Base-by-base conservation (phyloP, 1,139 yeast genomes). In the Suhomyces wounanorum region DNA sequence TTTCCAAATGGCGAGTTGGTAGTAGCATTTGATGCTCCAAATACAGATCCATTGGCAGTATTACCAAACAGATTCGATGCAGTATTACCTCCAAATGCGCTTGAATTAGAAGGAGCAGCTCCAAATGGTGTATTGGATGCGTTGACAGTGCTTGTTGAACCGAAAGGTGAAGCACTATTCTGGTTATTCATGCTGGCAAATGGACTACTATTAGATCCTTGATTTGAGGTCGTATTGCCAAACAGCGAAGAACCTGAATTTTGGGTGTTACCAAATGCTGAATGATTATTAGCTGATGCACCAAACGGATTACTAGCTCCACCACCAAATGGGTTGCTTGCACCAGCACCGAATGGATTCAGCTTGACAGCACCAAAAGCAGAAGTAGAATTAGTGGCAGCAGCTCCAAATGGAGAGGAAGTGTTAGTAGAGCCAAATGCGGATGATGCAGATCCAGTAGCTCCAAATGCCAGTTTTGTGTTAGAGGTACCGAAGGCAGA, bases 391-490 rank as follows among this genome's bases (percentile, higher is more conserved):
- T 38, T 38, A 10, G 51, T 43, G 8, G 55, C 31, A 7, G 55
- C 45, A 28, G 52, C 38, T 3, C 56, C 57, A 49, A 55, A 50
- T 13, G 55, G 48, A 23, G 49, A 40, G 2, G 46, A 26, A 1
- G 51, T 30, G 18, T 18, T 41, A 18, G 41, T 28, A 10, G 45
- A 16, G 4, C 70, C 64, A 52, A 56, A 57, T 18, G 56, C 54
- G 23, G 48, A 45, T 11, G 33, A 14, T 30, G 33, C 14, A 30
- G 33, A 30, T 30, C 33, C 33, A 30, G 33, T 30, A 30, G n/a
- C n/a, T 30, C 33, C 33, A 30, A 13, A 25, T 39, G 26, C 42
- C 31, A 25, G 18, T 31, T 17, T 43, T 25, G 33, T 23, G 18
- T 23, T 40, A 4, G 42, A 40, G 9, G 26, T n/a, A 5, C 58